Percentiles rank a stretch among this genome's conserved stretches.
Evolutionary conservation across 495 filamentous ascomycete genomes (phyloP).

Genomic region (Talaromyces thailandensis): DNA sequence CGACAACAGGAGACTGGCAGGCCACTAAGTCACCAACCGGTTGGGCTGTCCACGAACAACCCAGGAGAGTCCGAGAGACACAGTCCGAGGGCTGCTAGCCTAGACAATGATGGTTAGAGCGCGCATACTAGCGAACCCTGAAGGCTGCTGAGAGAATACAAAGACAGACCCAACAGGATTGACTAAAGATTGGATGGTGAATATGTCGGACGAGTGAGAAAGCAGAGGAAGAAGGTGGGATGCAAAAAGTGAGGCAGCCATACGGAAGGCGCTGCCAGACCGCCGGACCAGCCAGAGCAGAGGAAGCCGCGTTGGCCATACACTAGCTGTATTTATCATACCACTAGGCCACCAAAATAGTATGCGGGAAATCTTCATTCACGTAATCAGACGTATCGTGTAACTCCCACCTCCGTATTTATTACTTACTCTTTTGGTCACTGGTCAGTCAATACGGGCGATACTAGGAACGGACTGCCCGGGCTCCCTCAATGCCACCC

Average conservation of each 20-base stretch:
- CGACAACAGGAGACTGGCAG: too few relatives aligned
- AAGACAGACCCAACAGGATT: too few relatives aligned
- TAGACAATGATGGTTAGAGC: background rate
- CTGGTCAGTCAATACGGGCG: background rate
- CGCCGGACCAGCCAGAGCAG: constrained; percentile 16
- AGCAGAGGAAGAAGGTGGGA: too few relatives aligned
- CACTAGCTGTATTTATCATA: background rate
- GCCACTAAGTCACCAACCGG: background rate
- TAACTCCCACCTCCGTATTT: too few relatives aligned
- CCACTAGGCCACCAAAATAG: background rate
- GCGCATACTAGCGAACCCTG: background rate
- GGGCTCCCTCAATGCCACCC: background rate
- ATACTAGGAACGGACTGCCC: too few relatives aligned
- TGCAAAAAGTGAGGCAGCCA: constrained; percentile 40
- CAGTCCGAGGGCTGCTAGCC: background rate
- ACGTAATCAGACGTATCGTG: background rate
- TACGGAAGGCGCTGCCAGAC: constrained; percentile 27
- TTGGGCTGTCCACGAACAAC: background rate
- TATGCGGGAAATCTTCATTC: background rate
- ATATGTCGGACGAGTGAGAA: constrained; percentile 5
- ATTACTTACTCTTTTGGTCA: background rate
- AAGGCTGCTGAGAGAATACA: constrained; percentile 6
- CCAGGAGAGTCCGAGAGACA: background rate
- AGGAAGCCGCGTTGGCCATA: background rate
- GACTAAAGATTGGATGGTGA: too few relatives aligned